phyloP scores from a whole-genome alignment of 306 rosid genomes.

The Pachyrhizus erosus region DNA sequence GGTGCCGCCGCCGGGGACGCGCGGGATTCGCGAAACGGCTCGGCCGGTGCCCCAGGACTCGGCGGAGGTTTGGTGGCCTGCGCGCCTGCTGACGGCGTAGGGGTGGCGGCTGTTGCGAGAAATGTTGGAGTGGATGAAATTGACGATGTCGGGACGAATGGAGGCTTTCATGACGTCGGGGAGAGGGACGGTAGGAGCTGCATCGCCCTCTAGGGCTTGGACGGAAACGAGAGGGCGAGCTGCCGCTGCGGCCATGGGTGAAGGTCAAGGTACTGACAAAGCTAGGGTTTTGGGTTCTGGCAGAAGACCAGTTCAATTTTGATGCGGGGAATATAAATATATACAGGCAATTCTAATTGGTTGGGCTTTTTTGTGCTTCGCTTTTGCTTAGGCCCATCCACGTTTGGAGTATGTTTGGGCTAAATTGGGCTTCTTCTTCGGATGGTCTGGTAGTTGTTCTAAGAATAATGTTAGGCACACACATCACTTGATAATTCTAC shows the following conservation, averaged over 20 bases:
- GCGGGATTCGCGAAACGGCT: constrained; percentile 82
- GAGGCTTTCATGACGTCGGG: constrained; percentile 79
- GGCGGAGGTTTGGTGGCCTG: constrained; percentile 87
- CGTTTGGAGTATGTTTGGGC: neutral
- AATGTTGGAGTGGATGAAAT: constrained; percentile 66
- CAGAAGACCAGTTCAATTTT: neutral
- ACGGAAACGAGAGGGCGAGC: constrained; percentile 77
- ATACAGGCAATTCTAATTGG: neutral
- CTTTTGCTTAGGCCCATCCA: neutral
- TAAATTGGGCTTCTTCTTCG: neutral
- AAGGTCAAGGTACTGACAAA: neutral
- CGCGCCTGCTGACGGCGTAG: constrained; percentile 67
- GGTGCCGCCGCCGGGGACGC: constrained; percentile 87
- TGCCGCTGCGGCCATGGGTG: constrained; percentile 65
- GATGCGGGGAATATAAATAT: neutral
- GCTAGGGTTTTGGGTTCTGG: constrained; percentile 30
- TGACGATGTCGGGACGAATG: constrained; percentile 72
- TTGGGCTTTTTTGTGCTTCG: neutral
- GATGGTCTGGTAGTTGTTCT: neutral
- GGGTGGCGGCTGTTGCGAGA: constrained; percentile 70
- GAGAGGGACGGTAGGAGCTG: constrained; percentile 43
- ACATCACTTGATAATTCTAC: neutral
- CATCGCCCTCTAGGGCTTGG: constrained; percentile 67
- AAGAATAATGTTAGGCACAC: neutral
- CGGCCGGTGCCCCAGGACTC: constrained; percentile 94